These are phyloP conservation scores for Kluyveromyces lactis DNA, from an alignment of 805 yeast genomes.

Conservation along the genomic window DNA sequence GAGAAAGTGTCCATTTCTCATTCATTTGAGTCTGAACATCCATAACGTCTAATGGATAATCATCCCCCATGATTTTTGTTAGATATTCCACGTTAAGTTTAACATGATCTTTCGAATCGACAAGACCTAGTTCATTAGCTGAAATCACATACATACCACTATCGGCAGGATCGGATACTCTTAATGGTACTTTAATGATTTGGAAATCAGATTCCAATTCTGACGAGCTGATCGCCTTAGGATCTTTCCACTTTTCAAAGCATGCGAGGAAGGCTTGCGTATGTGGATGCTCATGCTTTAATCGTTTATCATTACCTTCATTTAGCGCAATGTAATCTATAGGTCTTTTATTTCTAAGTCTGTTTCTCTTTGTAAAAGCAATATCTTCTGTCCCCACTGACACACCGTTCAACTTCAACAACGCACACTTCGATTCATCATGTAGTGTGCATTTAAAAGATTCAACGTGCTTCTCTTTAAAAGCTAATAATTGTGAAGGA, in stretches of 20 bases:
- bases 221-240: constrained; percentile 11
- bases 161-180: constrained; percentile 16
- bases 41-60: constrained; percentile 69
- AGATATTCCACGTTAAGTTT: constrained; percentile 23
- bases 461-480: constrained; percentile 7
- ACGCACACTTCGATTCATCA: constrained; percentile 4
- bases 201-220: constrained; percentile 14
- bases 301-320: constrained; percentile 52
- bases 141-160: constrained; percentile 15
- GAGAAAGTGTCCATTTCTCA: constrained; percentile 51
- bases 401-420: neutral
- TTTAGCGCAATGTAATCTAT: constrained; percentile 76
- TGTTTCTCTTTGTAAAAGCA: constrained; percentile 33
- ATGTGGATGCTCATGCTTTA: constrained; percentile 54
- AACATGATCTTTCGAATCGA: constrained; percentile 5
- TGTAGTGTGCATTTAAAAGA: constrained; percentile 12
- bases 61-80: constrained; percentile 48
- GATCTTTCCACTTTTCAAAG: constrained; percentile 13
- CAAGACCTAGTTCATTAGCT: constrained; percentile 8
- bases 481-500: constrained; percentile 4
- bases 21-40: constrained; percentile 76
- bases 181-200: constrained; percentile 14
- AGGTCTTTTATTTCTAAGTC: constrained; percentile 44
- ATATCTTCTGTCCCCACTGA: neutral
- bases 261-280: constrained; percentile 24